These are phyloP conservation scores for Hymenoscyphus linearis DNA, from an alignment of 2,329 filamentous ascomycete species.

Conservation along the genomic window DNA sequence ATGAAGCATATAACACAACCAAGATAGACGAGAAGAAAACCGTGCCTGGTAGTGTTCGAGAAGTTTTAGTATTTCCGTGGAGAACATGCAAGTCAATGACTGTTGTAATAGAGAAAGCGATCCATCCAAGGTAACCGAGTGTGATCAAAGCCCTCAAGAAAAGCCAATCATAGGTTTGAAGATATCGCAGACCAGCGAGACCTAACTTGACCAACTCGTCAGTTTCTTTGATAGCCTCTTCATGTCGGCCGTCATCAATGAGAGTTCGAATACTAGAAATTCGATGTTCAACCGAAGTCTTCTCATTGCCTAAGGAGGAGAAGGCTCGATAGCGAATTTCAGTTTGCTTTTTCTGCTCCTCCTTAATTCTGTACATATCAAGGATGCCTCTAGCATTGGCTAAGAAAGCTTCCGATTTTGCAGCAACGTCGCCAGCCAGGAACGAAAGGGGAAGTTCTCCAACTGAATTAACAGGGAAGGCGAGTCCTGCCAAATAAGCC, in stretches of 20 bases:
- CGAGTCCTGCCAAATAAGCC: constrained; percentile 82
- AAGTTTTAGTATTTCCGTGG: constrained; percentile 59
- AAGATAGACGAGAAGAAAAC: constrained; percentile 70
- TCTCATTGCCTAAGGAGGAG: constrained; percentile 57
- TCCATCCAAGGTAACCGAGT: constrained; percentile 89
- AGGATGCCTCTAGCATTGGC: constrained; percentile 82
- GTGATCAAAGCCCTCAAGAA: constrained; percentile 89
- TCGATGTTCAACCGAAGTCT: constrained; percentile 60
- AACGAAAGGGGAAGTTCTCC: constrained; percentile 85
- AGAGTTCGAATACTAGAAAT: constrained; percentile 61
- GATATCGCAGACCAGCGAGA: constrained; percentile 79
- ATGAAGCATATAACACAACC: constrained; percentile 70
- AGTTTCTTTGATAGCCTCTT: constrained; percentile 75
- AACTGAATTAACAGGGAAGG: constrained; percentile 94
- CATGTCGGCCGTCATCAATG: constrained; percentile 60
- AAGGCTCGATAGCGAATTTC: constrained; percentile 77
- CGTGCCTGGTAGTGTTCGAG: constrained; percentile 54
- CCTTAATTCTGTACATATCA: constrained; percentile 95
- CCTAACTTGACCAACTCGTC: constrained; percentile 70
- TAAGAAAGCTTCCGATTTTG: constrained; percentile 79
- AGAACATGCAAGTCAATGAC: constrained; percentile 86
- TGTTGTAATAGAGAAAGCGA: constrained; percentile 82
- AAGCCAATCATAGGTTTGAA: constrained; percentile 98
- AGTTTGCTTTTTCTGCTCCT: constrained; percentile 70
- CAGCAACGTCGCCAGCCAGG: constrained; percentile 62